Evolutionary conservation across 805 yeast genomes (phyloP), one percentile per base, ranked within the genome.

Genomic region (Candida nemodendra): DNA sequence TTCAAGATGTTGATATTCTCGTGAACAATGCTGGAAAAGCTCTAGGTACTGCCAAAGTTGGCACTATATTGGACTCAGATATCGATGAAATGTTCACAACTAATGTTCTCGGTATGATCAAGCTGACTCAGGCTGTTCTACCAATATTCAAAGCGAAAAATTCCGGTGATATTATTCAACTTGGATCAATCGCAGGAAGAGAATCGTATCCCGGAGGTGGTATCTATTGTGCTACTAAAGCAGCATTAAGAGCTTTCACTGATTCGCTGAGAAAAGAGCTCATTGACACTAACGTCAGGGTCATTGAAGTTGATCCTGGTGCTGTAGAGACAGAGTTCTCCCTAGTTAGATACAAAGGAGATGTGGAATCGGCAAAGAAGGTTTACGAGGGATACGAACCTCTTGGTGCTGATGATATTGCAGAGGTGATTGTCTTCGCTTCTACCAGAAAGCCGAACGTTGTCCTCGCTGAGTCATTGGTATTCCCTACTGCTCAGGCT

Each of bases 401-500:
- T 18, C 65, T 79, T 39, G 61, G 60, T 25, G 81, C 81, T 3
- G 75, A 69, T 23, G 83, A 78, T 51, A 69, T 78, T 48, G 81
- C 83, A 7, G 83, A 78, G 45, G 49, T 75, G 45, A 75, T 78
- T 50, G 77, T 74, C 3, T 78, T 75, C 48, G 72, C 74, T 4
- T 65, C 78, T 18, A 68, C 81, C 3, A 74, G 84, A 66, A 73
- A 66, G 50, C 64, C 64, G 41, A 78, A 78, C 53, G 75, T 81
- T 1, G 83, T 77, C 4, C 58, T 78, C 52, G 83, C 83, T 4
- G 90, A 85, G 54, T 66, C 82, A 7, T 67, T 85, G 59, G 78
- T 86, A 14, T 82, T 84, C 66, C 83, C 95, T 18, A 72, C 76
- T 27, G 78, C 81, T 62, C 95, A 85, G 65, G 93, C 88, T 13